A percentile compares a stretch with the other conserved stretches of the same genome.
Evolutionary conservation across 306 rosid species (phyloP).

Genomic region (Leucaena leucocephala): DNA sequence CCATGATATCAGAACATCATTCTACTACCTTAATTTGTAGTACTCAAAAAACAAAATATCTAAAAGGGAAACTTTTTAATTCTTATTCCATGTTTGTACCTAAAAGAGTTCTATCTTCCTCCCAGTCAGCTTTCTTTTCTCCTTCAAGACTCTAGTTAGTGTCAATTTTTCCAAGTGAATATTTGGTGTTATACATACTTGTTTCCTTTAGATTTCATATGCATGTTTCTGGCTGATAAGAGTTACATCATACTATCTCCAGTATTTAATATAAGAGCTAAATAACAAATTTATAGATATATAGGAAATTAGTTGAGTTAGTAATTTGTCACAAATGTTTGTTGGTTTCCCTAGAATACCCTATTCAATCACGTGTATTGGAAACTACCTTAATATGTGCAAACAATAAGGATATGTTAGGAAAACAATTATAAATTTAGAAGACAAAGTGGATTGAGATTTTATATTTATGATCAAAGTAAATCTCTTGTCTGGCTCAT

Average conservation of each 20-base stretch:
- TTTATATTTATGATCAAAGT: too few species aligned
- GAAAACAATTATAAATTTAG: too few species aligned
- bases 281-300: too few species aligned
- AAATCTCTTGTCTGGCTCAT: too few species aligned
- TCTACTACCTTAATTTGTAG: not conserved
- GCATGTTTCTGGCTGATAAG: slow-evolving; percentile 3
- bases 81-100: not conserved
- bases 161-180: not conserved
- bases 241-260: not conserved
- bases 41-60: not conserved
- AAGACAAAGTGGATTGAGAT: too few species aligned
- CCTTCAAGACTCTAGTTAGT: not conserved
- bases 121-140: not conserved
- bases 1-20: not conserved
- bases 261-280: too few species aligned
- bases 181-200: not conserved
- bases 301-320: too few species aligned
- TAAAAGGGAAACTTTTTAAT: not conserved
- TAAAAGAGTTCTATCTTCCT: not conserved
- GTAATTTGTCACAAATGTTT: too few species aligned
- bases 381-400: too few species aligned
- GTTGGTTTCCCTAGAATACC: too few species aligned
- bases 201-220: not conserved
- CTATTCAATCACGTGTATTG: too few species aligned
- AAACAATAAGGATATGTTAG: too few species aligned